These are phyloP conservation scores for Aureobasidium sp. DNA, from an alignment of 2,329 filamentous ascomycete genomes.

Conservation along the genomic window DNA sequence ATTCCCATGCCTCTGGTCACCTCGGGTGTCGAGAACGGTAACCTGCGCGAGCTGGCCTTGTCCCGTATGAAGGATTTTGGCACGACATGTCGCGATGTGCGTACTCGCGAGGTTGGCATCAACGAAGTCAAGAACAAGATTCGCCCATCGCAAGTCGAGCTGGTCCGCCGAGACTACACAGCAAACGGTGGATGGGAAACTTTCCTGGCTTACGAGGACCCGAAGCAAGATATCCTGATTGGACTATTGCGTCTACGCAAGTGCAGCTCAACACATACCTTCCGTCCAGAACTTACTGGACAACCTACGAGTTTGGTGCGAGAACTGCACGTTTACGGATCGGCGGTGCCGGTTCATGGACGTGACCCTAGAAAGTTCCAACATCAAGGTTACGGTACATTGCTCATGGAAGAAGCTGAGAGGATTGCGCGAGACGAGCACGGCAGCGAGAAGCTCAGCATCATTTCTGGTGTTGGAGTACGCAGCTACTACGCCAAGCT, in stretches of 20 bases:
- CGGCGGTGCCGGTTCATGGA: slow-evolving; percentile 93
- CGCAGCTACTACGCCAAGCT: slow-evolving; percentile 90
- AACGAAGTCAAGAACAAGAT: slow-evolving; percentile 99
- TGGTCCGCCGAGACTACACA: slow-evolving; percentile 85
- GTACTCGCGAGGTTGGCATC: slow-evolving; percentile 92
- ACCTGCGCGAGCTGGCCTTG: slow-evolving; percentile 83
- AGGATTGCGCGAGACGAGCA: slow-evolving; percentile 92
- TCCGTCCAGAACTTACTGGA: slow-evolving; percentile 72
- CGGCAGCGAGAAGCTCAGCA: slow-evolving; percentile 85
- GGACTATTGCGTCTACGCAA: slow-evolving; percentile 81
- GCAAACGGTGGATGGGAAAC: slow-evolving; percentile 99
- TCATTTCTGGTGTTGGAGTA: slow-evolving; percentile 94
- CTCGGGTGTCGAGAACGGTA: slow-evolving; percentile 95
- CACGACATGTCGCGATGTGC: slow-evolving; percentile 90
- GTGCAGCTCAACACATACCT: slow-evolving; percentile 86
- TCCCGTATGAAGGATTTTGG: slow-evolving; percentile 99
- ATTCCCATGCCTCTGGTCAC: slow-evolving; percentile 99
- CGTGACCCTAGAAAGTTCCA: slow-evolving; percentile 95
- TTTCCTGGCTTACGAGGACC: slow-evolving; percentile 94
- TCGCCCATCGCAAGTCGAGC: slow-evolving; percentile 87
- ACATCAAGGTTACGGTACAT: slow-evolving; percentile 91
- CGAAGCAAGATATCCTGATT: slow-evolving; percentile 96
- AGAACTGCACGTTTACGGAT: slow-evolving; percentile 94
- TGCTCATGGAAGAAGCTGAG: slow-evolving; percentile 97
- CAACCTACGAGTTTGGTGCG: slow-evolving; percentile 89